These are phyloP conservation scores for Nicotiana noctiflora DNA, from an alignment of 257 asterid species.

Conservation along the genomic window DNA sequence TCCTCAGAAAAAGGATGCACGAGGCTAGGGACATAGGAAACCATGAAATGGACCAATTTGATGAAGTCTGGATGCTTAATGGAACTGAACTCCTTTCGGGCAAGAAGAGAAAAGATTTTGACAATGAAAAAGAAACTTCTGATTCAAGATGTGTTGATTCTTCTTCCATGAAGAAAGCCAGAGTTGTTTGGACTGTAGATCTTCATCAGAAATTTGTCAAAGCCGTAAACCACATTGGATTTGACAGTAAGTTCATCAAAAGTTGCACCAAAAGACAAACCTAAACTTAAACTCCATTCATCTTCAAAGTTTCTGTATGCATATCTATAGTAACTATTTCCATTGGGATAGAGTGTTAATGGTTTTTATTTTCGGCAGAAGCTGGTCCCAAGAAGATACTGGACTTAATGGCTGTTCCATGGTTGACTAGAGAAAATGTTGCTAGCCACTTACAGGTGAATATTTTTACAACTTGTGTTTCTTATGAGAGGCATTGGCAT, in stretches of 20 bases:
- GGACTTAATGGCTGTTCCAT: conserved; percentile 78
- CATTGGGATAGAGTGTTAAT: not conserved
- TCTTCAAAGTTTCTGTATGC: not conserved
- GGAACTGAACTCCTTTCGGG: conserved; percentile 44
- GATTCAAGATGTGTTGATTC: conserved; percentile 26
- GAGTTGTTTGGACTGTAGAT: conserved; percentile 72
- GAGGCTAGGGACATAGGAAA: conserved; percentile 42
- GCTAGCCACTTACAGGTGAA: conserved; percentile 93
- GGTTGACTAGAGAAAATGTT: conserved; percentile 87
- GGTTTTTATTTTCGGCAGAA: conserved; percentile 35
- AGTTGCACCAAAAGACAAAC: not conserved
- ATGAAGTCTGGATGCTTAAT: conserved; percentile 38
- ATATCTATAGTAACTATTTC: not conserved
- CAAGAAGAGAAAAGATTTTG: conserved; percentile 55
- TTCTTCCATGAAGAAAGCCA: conserved; percentile 56
- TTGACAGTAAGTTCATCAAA: conserved; percentile 43
- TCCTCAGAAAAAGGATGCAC: conserved; percentile 51
- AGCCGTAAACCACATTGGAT: conserved; percentile 61
- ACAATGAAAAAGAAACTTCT: conserved; percentile 28
- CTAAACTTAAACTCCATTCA: not conserved
- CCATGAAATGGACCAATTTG: conserved; percentile 36
- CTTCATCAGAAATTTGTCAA: conserved; percentile 66
- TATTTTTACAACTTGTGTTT: not conserved
- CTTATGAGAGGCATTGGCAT: not conserved
- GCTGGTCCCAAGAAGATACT: conserved; percentile 92